These are phyloP conservation scores for Plasmodium falciparum DNA, from an alignment of 169 alveolate species.

Conservation along the genomic window DNA sequence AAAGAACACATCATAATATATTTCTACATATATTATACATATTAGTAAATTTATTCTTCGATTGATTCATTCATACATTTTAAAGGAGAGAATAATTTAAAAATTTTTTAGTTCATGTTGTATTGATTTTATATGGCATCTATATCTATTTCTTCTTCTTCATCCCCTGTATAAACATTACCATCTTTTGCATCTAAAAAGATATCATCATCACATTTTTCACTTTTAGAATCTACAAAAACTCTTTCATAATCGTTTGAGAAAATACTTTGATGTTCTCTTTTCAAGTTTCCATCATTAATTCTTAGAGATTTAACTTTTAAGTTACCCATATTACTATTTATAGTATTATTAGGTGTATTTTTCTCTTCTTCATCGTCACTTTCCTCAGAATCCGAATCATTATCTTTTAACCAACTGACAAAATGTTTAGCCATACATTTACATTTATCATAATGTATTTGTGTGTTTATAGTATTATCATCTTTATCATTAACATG, in stretches of 20 bases:
- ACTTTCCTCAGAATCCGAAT: slow-evolving; percentile 78
- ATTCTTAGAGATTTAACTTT: slow-evolving; percentile 72
- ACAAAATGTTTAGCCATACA: slow-evolving; percentile 88
- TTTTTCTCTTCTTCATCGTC: slow-evolving; percentile 76
- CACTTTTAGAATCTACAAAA: slow-evolving; percentile 76
- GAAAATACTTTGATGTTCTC: slow-evolving; percentile 4
- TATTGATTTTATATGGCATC: slow-evolving; percentile 44
- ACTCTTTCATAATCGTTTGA: slow-evolving; percentile 39
- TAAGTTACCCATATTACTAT: slow-evolving; percentile 16
- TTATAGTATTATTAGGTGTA: slow-evolving; percentile 31
- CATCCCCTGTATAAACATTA: slow-evolving; percentile 64
- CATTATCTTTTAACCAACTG: slow-evolving; percentile 85
- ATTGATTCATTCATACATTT: too few species aligned
- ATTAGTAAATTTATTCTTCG: too few species aligned
- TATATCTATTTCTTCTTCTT: slow-evolving; percentile 75
- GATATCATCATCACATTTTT: slow-evolving; percentile 72
- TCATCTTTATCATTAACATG: too few species aligned
- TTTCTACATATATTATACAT: too few species aligned
- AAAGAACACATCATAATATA: too few species aligned
- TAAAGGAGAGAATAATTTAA: too few species aligned
- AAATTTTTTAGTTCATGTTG: too few species aligned
- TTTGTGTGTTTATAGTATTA: too few species aligned
- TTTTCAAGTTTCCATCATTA: slow-evolving; percentile 33
- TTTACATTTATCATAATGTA: slow-evolving; percentile 72
- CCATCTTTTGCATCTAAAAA: slow-evolving; percentile 78